Evolutionary conservation across 495 filamentous ascomycete species (phyloP), one percentile per base, ranked within the genome.

Genomic region (Trichoderma asperelloides): DNA sequence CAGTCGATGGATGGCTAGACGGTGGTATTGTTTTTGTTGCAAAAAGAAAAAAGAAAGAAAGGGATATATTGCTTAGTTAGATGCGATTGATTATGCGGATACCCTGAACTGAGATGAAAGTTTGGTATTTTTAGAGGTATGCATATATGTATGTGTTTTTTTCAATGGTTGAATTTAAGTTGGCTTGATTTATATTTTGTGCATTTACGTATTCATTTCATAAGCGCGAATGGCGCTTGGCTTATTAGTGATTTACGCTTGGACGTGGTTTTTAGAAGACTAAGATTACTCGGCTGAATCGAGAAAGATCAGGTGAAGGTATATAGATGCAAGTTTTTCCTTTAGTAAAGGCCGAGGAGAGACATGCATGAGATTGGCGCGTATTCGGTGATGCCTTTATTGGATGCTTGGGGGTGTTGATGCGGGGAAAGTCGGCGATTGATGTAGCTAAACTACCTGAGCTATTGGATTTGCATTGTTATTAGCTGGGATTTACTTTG

Each of bases 321-420:
- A 7, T 37, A 37, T 45, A 16, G 11, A 5, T 16, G 41, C 12
- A 45, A 45, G 41, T 45, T 2, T 45, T 5, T 45, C 18, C 16
- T 18, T 18, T 45, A 18, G 12, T 45, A 18, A 18, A 45, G 13
- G 13, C 41, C 41, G 41, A 45, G n/a, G 49, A 21, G 49, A 55
- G 49, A 55, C 49, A 55, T 55, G 49, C 49, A 55, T 55, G 49
- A 55, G n/a, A 37, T 11, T n/a, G 49, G 49, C 49, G 49, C 41
- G 41, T 37, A 37, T 37, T 37, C 33, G 33, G 33, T 37, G 33
- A 7, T 3, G 33, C 33, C 5, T 7, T 37, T 37, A 37, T 37
- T 37, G 33, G 33, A 37, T 37, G 33, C 2, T 37, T 37, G 33
- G 33, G 9, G 33, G 6, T 2, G 30, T 4, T 37, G 5, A 37